Conservation (phyloP, 1,284 basidiomycete species). For the Ceratobasidium sp. region DNA sequence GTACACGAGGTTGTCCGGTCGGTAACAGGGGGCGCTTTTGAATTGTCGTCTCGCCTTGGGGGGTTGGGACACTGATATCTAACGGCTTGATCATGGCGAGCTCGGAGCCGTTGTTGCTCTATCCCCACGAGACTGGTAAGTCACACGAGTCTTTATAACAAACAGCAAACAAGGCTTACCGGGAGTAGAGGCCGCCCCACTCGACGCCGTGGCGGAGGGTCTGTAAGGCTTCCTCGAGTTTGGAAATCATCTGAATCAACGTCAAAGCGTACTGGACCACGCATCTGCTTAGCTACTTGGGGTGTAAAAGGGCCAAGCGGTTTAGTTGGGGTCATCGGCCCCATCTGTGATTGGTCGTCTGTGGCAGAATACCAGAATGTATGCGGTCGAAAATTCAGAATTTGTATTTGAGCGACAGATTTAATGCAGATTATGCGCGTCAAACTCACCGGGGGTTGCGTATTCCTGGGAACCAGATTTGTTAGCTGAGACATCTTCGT, state of each 20-base stretch:
- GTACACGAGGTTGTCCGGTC: neutral
- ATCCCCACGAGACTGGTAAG: neutral
- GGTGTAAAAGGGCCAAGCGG: slow-evolving; percentile 28
- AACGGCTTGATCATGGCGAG: neutral
- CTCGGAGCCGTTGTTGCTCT: neutral
- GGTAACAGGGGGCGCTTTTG: neutral
- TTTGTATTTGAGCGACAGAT: neutral
- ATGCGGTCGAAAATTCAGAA: slow-evolving; percentile 5
- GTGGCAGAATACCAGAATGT: slow-evolving; percentile 19
- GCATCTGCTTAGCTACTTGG: slow-evolving; percentile 16
- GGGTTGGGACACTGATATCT: neutral
- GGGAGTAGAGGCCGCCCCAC: neutral
- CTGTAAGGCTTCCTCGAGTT: slow-evolving; percentile 34
- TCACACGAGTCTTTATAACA: no score
- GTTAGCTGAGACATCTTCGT: slow-evolving; percentile 1
- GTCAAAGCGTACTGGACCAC: slow-evolving; percentile 4
- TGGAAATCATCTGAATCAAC: neutral
- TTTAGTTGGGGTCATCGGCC: slow-evolving; percentile 6
- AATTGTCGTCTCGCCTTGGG: neutral
- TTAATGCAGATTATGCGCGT: neutral
- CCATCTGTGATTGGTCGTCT: neutral
- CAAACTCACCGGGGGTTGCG: neutral
- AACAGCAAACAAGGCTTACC: neutral
- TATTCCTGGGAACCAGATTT: neutral
- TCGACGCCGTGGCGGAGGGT: slow-evolving; percentile 38